Evolutionary conservation across 1,139 yeast species (phyloP).

Genomic region (Taphrina communis): DNA sequence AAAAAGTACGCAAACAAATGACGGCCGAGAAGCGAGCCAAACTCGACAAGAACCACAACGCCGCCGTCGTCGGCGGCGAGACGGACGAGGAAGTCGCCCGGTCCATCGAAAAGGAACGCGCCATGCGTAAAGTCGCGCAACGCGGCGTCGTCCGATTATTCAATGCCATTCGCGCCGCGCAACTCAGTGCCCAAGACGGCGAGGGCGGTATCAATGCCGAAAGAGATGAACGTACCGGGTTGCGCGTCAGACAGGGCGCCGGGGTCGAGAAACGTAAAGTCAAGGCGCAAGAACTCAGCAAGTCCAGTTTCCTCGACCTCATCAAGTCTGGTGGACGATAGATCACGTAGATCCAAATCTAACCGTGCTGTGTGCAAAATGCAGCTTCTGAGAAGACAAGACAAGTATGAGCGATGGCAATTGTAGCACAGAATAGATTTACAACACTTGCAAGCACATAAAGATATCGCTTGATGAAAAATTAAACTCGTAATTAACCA

Average conservation of each 20-base stretch:
- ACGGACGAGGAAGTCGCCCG: constrained; percentile 57
- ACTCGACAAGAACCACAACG: constrained; percentile 66
- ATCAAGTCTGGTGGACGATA: constrained; percentile 39
- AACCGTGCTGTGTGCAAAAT: too few relatives aligned
- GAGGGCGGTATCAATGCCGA: background rate
- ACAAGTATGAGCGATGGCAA: too few relatives aligned
- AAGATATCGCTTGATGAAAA: too few relatives aligned
- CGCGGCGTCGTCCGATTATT: constrained; percentile 85
- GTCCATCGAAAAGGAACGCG: constrained; percentile 70
- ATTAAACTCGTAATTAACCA: too few relatives aligned
- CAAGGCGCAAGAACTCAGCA: constrained; percentile 42
- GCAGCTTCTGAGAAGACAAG: too few relatives aligned
- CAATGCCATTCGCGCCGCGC: constrained; percentile 88
- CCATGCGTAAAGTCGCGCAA: constrained; percentile 82
- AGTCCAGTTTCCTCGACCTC: constrained; percentile 42
- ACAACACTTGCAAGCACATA: too few relatives aligned
- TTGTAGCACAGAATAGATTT: too few relatives aligned
- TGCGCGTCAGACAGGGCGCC: constrained; percentile 26
- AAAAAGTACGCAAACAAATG: constrained; percentile 76
- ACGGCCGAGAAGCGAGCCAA: constrained; percentile 72
- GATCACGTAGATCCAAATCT: too few relatives aligned
- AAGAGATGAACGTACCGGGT: constrained; percentile 17
- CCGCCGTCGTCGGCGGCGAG: constrained; percentile 54
- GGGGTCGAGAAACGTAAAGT: constrained; percentile 31
- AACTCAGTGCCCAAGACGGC: constrained; percentile 60